These are phyloP conservation scores for Rheum nobile DNA, from an alignment of 148 eudicot genomes.

Conservation along the genomic window DNA sequence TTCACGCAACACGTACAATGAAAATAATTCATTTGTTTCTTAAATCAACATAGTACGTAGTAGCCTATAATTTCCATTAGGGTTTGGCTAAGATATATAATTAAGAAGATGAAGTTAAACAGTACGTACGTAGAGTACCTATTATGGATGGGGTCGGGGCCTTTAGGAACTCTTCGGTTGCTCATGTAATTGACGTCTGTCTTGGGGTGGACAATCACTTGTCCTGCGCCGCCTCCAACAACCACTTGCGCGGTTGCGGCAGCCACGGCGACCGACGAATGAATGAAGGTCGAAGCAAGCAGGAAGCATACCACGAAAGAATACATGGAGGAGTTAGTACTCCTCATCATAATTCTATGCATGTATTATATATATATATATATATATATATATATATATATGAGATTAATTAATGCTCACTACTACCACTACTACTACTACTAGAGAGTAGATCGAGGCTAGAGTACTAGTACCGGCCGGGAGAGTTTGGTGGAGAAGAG, in stretches of 20 bases:
- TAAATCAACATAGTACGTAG: too few species aligned
- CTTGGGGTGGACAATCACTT: neutral
- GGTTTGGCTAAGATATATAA: too few species aligned
- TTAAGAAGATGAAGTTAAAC: too few species aligned
- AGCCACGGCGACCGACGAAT: neutral
- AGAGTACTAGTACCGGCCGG: neutral
- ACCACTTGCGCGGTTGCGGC: neutral
- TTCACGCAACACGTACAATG: too few species aligned
- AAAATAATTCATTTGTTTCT: too few species aligned
- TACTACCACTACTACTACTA: too few species aligned
- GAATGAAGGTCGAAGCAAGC: neutral
- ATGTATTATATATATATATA: too few species aligned
- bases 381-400: too few species aligned
- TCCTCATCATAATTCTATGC: neutral
- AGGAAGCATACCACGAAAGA: neutral
- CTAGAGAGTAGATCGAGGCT: too few species aligned
- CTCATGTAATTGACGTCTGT: conserved; percentile 33
- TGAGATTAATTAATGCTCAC: too few species aligned
- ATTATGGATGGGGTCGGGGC: conserved; percentile 87
- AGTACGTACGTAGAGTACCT: too few species aligned
- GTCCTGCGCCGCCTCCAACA: neutral
- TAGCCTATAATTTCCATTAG: too few species aligned
- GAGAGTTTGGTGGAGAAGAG: neutral
- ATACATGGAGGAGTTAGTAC: neutral
- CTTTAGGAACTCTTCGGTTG: conserved; percentile 64